Evolutionary conservation across 139 green algal species (phyloP).

Genomic region (Nannochloris sp.): DNA sequence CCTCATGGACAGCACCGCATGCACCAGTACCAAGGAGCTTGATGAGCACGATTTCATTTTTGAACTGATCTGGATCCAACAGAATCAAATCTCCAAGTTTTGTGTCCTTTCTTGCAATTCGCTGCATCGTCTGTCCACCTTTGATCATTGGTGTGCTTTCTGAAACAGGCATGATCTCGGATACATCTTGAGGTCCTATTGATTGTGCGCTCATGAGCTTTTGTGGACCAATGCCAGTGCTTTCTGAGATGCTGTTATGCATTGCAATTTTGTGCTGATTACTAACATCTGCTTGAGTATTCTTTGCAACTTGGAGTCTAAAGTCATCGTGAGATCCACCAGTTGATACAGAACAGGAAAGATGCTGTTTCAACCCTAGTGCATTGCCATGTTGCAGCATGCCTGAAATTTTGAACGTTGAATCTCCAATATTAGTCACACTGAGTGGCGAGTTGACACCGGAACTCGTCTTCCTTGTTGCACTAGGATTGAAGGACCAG

Average conservation of each 20-base stretch:
- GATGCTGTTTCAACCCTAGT: no score
- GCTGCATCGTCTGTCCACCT: neutral
- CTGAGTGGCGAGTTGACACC: neutral
- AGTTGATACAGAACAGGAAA: no score
- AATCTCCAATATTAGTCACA: neutral
- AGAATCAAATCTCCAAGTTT: neutral
- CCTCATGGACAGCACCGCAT: slow-evolving; percentile 11
- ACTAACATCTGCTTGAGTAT: no score
- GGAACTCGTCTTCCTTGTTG: neutral
- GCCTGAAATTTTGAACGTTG: neutral
- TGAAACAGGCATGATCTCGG: no score
- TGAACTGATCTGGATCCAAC: slow-evolving; percentile 7
- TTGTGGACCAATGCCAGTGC: neutral
- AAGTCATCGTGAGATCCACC: no score
- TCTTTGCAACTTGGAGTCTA: no score
- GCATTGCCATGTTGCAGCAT: no score
- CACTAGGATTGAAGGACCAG: neutral
- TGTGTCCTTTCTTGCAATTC: neutral
- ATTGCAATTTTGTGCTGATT: neutral
- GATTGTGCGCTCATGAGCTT: slow-evolving; percentile 7
- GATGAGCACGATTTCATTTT: slow-evolving; percentile 11
- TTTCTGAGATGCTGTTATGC: neutral
- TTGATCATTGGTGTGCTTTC: neutral
- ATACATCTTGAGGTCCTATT: neutral
- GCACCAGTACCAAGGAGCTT: slow-evolving; percentile 14